A percentile compares a stretch with the other conserved stretches of the same genome.
These are phyloP conservation scores for Fusarium compactum DNA, from an alignment of 2,329 filamentous ascomycete genomes.

Conservation along the genomic window DNA sequence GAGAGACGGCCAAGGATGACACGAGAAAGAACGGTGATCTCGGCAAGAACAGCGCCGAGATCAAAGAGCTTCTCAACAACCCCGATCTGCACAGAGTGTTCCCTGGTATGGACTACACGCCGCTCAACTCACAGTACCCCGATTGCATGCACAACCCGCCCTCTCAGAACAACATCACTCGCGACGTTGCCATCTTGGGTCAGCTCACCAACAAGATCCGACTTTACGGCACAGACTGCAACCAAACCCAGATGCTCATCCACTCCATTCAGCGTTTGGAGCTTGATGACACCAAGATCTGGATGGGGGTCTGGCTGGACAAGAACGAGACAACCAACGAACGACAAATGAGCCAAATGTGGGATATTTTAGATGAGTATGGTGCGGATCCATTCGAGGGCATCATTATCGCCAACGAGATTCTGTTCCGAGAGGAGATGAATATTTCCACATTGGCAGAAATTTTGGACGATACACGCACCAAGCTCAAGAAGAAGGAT, in stretches of 20 bases:
- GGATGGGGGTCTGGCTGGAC: slow-evolving; percentile 95
- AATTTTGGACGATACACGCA: slow-evolving; percentile 75
- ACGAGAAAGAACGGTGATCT: slow-evolving; percentile 75
- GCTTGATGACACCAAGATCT: slow-evolving; percentile 83
- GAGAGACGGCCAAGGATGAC: slow-evolving; percentile 70
- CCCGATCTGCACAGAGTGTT: slow-evolving; percentile 89
- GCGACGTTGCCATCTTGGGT: slow-evolving; percentile 88
- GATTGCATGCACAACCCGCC: slow-evolving; percentile 81
- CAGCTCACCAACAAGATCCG: slow-evolving; percentile 90
- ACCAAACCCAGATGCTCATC: slow-evolving; percentile 94
- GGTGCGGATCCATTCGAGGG: slow-evolving; percentile 78
- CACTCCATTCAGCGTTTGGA: slow-evolving; percentile 82
- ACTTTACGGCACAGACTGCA: slow-evolving; percentile 96
- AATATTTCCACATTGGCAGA: slow-evolving; percentile 71
- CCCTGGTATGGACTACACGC: slow-evolving; percentile 94
- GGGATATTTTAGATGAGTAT: slow-evolving; percentile 80
- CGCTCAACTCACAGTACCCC: slow-evolving; percentile 90
- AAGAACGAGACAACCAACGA: slow-evolving; percentile 84
- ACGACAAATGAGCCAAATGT: slow-evolving; percentile 86
- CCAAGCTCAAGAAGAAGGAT: slow-evolving; percentile 75
- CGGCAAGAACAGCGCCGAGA: slow-evolving; percentile 78
- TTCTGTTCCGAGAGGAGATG: slow-evolving; percentile 81
- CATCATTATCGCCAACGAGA: slow-evolving; percentile 85
- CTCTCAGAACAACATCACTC: slow-evolving; percentile 93
- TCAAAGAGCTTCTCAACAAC: slow-evolving; percentile 86